Base-by-base conservation (phyloP, 2,329 filamentous ascomycete genomes). In the Talaromyces sp. region DNA sequence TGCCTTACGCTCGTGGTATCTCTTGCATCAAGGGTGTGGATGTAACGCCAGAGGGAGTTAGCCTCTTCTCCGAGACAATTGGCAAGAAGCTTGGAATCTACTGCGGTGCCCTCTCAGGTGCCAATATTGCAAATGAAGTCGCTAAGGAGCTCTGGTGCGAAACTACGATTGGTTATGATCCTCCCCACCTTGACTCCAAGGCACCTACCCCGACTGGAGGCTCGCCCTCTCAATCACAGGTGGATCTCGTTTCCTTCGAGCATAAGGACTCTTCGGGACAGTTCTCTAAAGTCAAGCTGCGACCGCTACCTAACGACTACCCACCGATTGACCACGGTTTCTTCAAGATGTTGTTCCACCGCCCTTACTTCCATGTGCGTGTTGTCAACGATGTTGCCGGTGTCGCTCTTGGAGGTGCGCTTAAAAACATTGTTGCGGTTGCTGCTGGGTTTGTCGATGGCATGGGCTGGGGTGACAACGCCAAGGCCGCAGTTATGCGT, bases 11-110 rank as follows among this genome's bases (percentile, higher is more conserved):
- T 29, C 88, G 96, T 68, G 95, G 93, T 66, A 93, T 99, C 74
- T 96, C 92, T 76, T 99, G 95, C 80, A 97, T 98, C 82, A 99
- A 99, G 84, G 95, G 95, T 71, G 93, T 99, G 68, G 91, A 96
- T 71, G 95, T 99, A 38, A 89, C 91, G 3, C 91, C 94, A 73
- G 88, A 91, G 60, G 92, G 91, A 64, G 89, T 98, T 71, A 89
- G 89, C 72, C 86, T 99, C 63, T 97, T 99, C 82, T 96, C 91
- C 63, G 95, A 99, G 80, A 92, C 90, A 78, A 99, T 99, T 75
- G 93, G 93, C 65, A 88, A 92, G 76, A 89, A 90, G 34, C 85
- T 99, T 22, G 92, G 91, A 68, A 99, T 99, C 77, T 99, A 99
- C 83, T 97, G 93, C 73, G 95, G 95, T 73, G 94, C 95, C 10